These are phyloP conservation scores for Leccinum longicurvipes DNA, from an alignment of 768 basidiomycete genomes.

Conservation along the genomic window DNA sequence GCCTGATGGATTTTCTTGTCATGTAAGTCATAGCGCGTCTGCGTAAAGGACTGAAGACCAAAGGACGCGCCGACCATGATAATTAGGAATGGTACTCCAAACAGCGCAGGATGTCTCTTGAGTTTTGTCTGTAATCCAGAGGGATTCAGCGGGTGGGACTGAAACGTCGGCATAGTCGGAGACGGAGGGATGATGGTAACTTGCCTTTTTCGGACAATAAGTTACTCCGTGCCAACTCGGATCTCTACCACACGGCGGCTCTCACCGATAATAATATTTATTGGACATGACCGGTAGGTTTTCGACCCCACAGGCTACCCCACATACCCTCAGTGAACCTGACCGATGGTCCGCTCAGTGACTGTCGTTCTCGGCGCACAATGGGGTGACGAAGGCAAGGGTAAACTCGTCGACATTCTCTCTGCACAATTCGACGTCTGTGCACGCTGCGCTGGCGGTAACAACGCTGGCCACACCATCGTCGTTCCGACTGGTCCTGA, in stretches of 20 bases:
- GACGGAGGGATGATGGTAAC: neutral
- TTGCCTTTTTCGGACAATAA: slow-evolving; percentile 17
- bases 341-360: slow-evolving; percentile 30
- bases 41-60: slow-evolving; percentile 77
- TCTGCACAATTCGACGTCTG: slow-evolving; percentile 88
- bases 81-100: slow-evolving; percentile 84
- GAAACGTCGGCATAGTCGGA: slow-evolving; percentile 48
- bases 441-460: slow-evolving; percentile 95
- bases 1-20: slow-evolving; percentile 75
- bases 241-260: slow-evolving; percentile 11
- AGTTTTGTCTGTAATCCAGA: slow-evolving; percentile 36
- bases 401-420: slow-evolving; percentile 96
- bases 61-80: slow-evolving; percentile 87
- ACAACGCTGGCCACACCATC: slow-evolving; percentile 99
- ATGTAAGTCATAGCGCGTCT: slow-evolving; percentile 88
- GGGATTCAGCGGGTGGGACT: slow-evolving; percentile 37
- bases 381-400: slow-evolving; percentile 94
- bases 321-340: neutral
- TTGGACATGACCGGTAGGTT: slow-evolving; percentile 25
- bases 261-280: slow-evolving; percentile 11
- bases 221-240: neutral
- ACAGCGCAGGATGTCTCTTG: slow-evolving; percentile 63
- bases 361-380: slow-evolving; percentile 84
- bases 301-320: neutral
- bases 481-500: slow-evolving; percentile 73